Evolutionary conservation across 208 protist species (phyloP).

Genomic region (Leishmania major): DNA sequence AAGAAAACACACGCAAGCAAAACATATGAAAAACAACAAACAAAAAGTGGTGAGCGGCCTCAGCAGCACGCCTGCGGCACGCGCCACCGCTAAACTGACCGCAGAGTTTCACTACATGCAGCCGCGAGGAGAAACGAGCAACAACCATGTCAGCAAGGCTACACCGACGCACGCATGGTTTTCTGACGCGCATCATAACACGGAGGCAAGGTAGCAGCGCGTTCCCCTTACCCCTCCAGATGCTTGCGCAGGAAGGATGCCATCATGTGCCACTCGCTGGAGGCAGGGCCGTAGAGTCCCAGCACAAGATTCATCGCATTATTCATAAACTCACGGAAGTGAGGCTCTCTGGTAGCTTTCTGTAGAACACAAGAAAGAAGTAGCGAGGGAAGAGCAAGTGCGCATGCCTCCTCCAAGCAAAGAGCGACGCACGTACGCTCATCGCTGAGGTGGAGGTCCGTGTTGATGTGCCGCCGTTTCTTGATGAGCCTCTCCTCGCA

Average conservation of each 20-base stretch:
- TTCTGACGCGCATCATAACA: not conserved
- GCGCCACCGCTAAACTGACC: too few relatives aligned
- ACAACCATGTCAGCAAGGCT: not conserved
- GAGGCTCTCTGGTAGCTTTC: not conserved
- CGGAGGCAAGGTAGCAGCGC: not conserved
- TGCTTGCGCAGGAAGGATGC: not conserved
- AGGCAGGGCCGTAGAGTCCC: not conserved
- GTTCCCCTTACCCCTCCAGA: not conserved
- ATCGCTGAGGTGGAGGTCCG: conserved; percentile 9
- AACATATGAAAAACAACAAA: too few relatives aligned
- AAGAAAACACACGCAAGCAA: too few relatives aligned
- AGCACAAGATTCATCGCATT: not conserved
- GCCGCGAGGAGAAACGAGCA: not conserved
- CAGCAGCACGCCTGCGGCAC: too few relatives aligned
- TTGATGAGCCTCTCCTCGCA: not conserved
- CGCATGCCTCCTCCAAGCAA: conserved; percentile 1
- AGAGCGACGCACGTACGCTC: conserved; percentile 9
- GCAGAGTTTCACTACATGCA: not conserved
- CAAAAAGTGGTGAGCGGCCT: too few relatives aligned
- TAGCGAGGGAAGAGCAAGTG: not conserved
- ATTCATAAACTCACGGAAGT: not conserved
- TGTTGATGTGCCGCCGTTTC: not conserved
- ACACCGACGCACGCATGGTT: not conserved
- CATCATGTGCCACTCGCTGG: not conserved
- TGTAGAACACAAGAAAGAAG: too few relatives aligned